Conservation (phyloP, 2,329 filamentous ascomycete genomes). For the Aspergillus oerlinghausenensis region DNA sequence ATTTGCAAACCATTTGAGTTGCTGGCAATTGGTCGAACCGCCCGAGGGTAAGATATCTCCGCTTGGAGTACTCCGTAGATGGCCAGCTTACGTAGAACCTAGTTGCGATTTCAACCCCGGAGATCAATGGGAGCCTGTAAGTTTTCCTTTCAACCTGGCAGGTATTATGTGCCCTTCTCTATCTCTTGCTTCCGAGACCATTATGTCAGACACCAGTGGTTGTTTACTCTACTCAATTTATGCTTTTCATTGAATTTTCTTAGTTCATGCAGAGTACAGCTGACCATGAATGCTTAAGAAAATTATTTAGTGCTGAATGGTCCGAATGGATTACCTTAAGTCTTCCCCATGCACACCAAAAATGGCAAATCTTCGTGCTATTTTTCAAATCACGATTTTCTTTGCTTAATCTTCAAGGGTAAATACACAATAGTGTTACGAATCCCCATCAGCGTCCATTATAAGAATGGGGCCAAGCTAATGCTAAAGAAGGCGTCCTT, state of each 20-base stretch:
- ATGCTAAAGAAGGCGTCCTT: neutral
- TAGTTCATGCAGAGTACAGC: neutral
- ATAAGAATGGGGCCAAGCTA: neutral
- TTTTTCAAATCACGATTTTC: neutral
- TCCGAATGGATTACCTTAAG: neutral
- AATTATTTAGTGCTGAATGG: neutral
- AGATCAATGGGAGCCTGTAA: neutral
- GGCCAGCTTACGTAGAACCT: neutral
- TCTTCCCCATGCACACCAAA: neutral
- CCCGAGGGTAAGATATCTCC: neutral
- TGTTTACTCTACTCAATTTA: neutral
- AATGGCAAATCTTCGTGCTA: neutral
- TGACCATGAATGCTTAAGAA: neutral
- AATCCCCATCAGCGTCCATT: neutral
- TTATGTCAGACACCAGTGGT: neutral
- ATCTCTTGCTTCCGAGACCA: neutral
- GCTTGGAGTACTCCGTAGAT: neutral
- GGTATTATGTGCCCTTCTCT: neutral
- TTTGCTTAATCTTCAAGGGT: neutral
- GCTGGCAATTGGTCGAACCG: neutral
- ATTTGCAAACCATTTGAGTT: neutral
- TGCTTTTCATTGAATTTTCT: neutral
- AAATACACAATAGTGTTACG: neutral
- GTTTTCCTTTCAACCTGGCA: neutral
- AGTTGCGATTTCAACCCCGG: neutral